These are phyloP conservation scores for Saccharomycopsis olivae DNA, from an alignment of 805 yeast species.

Conservation along the genomic window DNA sequence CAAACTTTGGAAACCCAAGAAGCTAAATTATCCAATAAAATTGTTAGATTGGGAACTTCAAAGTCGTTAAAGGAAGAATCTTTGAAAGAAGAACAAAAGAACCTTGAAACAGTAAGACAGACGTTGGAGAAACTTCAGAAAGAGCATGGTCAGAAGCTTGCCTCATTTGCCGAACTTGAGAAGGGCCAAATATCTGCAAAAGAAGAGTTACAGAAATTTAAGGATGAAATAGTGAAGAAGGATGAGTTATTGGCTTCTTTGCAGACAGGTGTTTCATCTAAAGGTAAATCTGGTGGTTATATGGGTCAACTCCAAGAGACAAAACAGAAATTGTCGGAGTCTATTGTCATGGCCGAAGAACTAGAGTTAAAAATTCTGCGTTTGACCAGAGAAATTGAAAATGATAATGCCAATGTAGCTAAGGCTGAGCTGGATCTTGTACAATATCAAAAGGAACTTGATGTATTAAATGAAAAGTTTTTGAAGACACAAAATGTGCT, in stretches of 20 bases:
- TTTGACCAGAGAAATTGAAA: slow-evolving; percentile 40
- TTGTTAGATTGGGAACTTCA: slow-evolving; percentile 60
- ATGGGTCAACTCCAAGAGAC: slow-evolving; percentile 56
- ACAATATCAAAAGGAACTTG: slow-evolving; percentile 32
- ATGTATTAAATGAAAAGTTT: slow-evolving; percentile 30
- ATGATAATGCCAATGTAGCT: slow-evolving; percentile 37
- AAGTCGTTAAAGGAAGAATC: slow-evolving; percentile 48
- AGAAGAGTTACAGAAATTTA: slow-evolving; percentile 32
- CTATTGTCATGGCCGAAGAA: slow-evolving; percentile 48
- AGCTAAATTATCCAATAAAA: slow-evolving; percentile 43
- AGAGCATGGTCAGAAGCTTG: slow-evolving; percentile 28
- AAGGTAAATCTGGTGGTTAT: slow-evolving; percentile 73
- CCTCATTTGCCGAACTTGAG: slow-evolving; percentile 32
- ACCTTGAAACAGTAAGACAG: slow-evolving; percentile 25
- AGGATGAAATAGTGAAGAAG: slow-evolving; percentile 41
- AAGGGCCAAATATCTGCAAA: slow-evolving; percentile 35
- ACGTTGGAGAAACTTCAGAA: slow-evolving; percentile 28
- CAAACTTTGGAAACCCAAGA: slow-evolving; percentile 52
- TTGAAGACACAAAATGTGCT: slow-evolving; percentile 32
- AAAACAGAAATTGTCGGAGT: slow-evolving; percentile 42
- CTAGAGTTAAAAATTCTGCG: slow-evolving; percentile 48
- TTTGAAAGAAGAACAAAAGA: slow-evolving; percentile 40
- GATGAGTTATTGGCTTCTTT: slow-evolving; percentile 75
- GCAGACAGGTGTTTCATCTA: slow-evolving; percentile 82
- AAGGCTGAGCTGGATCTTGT: slow-evolving; percentile 44